phyloP scores from a whole-genome alignment of 305 asterid species.

The Solanum hybrid region DNA sequence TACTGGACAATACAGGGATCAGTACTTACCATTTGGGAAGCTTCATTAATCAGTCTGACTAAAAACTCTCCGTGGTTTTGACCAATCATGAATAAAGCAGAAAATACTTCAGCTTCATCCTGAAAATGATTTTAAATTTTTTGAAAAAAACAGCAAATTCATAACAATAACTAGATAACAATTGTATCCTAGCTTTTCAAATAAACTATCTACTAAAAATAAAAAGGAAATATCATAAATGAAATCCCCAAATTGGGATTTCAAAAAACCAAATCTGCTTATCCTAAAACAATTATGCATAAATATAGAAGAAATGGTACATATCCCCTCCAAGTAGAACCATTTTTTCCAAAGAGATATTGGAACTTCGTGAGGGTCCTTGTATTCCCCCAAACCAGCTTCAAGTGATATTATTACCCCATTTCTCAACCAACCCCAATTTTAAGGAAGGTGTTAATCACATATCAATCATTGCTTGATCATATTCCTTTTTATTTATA shows the following conservation, averaged over 20 bases:
- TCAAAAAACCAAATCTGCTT: background rate
- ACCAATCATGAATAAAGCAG: slow-evolving; percentile 49
- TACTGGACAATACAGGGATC: background rate
- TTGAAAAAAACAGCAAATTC: slow-evolving; percentile 6
- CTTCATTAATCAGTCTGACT: slow-evolving; percentile 39
- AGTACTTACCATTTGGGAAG: slow-evolving; percentile 49
- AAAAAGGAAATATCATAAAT: background rate
- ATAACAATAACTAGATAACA: background rate
- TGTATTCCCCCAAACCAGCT: background rate
- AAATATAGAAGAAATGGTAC: background rate
- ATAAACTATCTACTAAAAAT: background rate
- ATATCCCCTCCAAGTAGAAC: background rate
- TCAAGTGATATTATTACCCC: background rate
- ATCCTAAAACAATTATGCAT: background rate
- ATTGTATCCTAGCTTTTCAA: background rate
- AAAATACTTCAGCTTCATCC: slow-evolving; percentile 82
- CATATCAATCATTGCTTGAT: background rate
- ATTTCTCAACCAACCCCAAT: background rate
- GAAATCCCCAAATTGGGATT: background rate
- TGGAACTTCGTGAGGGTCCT: background rate
- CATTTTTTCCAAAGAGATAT: background rate
- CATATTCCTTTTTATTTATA: background rate
- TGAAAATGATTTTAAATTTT: slow-evolving; percentile 22
- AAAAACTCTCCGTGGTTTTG: slow-evolving; percentile 54
- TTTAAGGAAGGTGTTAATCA: background rate